Evolutionary conservation across 1,284 basidiomycete genomes (phyloP).

Genomic region (Cutaneotrichosporon sp.): DNA sequence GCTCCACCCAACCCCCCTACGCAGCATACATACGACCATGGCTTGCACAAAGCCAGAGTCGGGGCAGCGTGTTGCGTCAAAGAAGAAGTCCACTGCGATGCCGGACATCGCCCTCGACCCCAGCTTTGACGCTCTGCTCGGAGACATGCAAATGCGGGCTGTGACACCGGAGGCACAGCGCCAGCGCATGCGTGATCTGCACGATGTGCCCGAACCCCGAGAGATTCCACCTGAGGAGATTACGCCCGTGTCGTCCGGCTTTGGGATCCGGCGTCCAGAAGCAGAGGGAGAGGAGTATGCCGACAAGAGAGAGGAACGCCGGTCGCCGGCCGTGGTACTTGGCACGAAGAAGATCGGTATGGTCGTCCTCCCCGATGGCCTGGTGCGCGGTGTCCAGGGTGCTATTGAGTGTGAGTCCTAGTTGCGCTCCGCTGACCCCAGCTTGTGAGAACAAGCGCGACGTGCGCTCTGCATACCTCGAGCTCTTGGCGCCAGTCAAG

Average conservation of each 20-base stretch:
- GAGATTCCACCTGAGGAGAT: no score
- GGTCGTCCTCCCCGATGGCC: constrained; percentile 63
- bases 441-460: constrained; percentile 20
- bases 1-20: no score
- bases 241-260: not conserved
- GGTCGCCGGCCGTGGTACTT: constrained; percentile 73
- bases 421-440: constrained; percentile 1
- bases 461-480: constrained; percentile 27
- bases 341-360: constrained; percentile 67
- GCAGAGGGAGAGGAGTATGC: constrained; percentile 1
- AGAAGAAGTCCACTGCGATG: not conserved
- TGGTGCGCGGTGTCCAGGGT: constrained; percentile 47
- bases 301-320: constrained; percentile 50
- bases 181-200: no score
- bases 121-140: constrained; percentile 6
- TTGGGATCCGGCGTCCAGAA: not conserved
- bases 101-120: constrained; percentile 8
- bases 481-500: constrained; percentile 16
- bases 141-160: constrained; percentile 5
- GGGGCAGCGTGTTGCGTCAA: no score
- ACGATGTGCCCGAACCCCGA: no score
- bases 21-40: no score
- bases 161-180: not conserved
- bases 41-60: no score
- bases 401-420: constrained; percentile 40